These are phyloP conservation scores for Ustilago loliicola DNA, from an alignment of 1,284 basidiomycete species.

Conservation along the genomic window DNA sequence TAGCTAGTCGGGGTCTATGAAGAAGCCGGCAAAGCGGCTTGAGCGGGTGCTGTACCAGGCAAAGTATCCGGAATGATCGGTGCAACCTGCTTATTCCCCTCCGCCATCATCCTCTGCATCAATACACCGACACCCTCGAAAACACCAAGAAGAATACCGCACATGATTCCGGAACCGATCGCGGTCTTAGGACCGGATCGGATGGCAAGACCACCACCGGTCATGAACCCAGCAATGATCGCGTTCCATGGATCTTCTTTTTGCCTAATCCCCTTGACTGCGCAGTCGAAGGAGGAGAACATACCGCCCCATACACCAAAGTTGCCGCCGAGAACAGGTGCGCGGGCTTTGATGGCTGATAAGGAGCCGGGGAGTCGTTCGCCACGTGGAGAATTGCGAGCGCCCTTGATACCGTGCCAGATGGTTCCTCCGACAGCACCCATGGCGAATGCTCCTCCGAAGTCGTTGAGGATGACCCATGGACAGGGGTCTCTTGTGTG, in stretches of 20 bases:
- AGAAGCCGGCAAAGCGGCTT: conserved; percentile 10
- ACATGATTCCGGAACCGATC: conserved; percentile 90
- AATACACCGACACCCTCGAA: conserved; percentile 88
- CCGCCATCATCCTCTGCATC: conserved; percentile 84
- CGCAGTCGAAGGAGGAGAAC: conserved; percentile 92
- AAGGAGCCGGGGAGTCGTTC: conserved; percentile 93
- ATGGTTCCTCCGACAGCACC: conserved; percentile 95
- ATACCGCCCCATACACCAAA: conserved; percentile 92
- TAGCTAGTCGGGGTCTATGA: conserved; percentile 11
- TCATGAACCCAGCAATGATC: conserved; percentile 97
- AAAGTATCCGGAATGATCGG: conserved; percentile 54
- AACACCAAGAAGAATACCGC: conserved; percentile 95
- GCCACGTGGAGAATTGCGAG: conserved; percentile 93
- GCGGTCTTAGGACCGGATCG: conserved; percentile 92
- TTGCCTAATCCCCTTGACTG: conserved; percentile 92
- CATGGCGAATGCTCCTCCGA: conserved; percentile 92
- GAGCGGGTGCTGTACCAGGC: conserved; percentile 14
- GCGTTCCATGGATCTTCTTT: conserved; percentile 99
- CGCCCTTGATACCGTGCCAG: conserved; percentile 99
- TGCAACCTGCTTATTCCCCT: conserved; percentile 75
- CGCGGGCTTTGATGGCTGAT: conserved; percentile 96
- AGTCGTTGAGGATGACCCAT: conserved; percentile 98
- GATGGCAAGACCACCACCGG: conserved; percentile 93
- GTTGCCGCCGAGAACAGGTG: conserved; percentile 97
- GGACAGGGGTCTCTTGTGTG: conserved; percentile 75